A percentile compares a stretch with the other conserved stretches of the same genome.
phyloP scores from a whole-genome alignment of 768 basidiomycete species.

The Tubosaeta sp. region DNA sequence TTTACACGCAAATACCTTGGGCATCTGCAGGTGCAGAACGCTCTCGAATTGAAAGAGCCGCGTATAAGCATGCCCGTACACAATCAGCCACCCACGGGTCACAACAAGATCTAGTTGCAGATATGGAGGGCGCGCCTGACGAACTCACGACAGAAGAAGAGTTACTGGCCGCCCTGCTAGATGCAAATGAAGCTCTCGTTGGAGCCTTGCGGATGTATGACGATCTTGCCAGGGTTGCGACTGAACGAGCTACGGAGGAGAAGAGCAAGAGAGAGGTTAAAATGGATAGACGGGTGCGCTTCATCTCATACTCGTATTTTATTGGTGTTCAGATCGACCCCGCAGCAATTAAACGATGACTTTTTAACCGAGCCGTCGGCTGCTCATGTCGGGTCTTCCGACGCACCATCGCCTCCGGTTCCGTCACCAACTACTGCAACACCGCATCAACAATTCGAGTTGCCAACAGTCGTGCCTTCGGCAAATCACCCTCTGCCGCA shows the following conservation, averaged over 20 bases:
- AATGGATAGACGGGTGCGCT: slow-evolving; percentile 58
- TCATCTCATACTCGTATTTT: slow-evolving; percentile 19
- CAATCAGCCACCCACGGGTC: slow-evolving; percentile 19
- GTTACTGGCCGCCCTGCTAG: slow-evolving; percentile 67
- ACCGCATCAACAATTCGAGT: slow-evolving; percentile 30
- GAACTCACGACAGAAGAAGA: slow-evolving; percentile 69
- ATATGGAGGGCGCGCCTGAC: slow-evolving; percentile 31
- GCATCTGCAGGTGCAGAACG: slow-evolving; percentile 78
- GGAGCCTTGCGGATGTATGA: slow-evolving; percentile 72
- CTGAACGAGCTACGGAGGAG: slow-evolving; percentile 54
- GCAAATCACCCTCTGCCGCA: slow-evolving; percentile 38
- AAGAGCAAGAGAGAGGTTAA: slow-evolving; percentile 63
- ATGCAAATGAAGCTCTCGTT: slow-evolving; percentile 66
- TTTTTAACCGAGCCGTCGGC: slow-evolving; percentile 16
- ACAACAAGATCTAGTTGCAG: slow-evolving; percentile 19
- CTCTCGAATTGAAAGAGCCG: slow-evolving; percentile 42
- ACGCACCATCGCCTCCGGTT: slow-evolving; percentile 24
- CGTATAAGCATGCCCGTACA: slow-evolving; percentile 7
- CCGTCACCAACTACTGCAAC: slow-evolving; percentile 24
- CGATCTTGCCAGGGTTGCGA: slow-evolving; percentile 66
- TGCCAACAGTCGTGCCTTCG: slow-evolving; percentile 29
- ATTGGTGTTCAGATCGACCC: slow-evolving; percentile 16
- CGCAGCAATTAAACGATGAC: slow-evolving; percentile 26
- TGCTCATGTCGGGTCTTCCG: slow-evolving; percentile 25
- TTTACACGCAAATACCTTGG: slow-evolving; percentile 88